Evolutionary conservation across 768 basidiomycete genomes (phyloP).

Genomic region (Calocera cornea): DNA sequence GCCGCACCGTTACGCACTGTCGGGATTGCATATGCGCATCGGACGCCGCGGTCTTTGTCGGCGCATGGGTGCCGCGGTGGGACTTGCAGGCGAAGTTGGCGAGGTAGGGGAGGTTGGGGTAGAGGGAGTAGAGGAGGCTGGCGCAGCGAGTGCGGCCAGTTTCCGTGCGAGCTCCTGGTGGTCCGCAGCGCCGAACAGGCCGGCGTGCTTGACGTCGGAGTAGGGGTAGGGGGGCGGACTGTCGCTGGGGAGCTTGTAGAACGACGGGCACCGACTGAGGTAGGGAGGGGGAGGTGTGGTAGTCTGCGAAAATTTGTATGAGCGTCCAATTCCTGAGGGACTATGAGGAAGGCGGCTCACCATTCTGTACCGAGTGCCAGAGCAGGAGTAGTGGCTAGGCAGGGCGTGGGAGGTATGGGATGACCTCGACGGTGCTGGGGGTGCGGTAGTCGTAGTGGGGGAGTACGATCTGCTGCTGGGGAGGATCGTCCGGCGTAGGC

Average conservation of each 20-base stretch:
- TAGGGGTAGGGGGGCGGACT: not conserved
- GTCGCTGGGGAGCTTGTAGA: not conserved
- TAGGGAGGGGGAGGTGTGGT: not conserved
- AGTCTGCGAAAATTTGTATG: not conserved
- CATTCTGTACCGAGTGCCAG: not conserved
- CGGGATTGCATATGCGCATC: not conserved
- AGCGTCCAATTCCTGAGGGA: not conserved
- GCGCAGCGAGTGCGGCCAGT: not conserved
- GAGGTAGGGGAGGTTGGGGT: not conserved
- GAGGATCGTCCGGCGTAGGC: not conserved
- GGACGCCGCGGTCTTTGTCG: not conserved
- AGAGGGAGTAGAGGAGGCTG: not conserved
- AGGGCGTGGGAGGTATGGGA: not conserved
- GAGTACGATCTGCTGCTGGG: not conserved
- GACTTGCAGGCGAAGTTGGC: not conserved
- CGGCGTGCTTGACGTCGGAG: not conserved
- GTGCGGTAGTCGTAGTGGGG: not conserved
- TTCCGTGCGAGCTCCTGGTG: not conserved
- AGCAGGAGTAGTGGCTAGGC: not conserved
- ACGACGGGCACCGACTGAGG: not conserved
- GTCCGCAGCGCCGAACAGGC: not conserved
- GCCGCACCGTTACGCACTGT: not conserved
- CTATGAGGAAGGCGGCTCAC: not conserved
- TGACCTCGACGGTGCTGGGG: not conserved
- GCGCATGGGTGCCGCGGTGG: not conserved